Evolutionary conservation across 345 rosid genomes (phyloP), one percentile per base, ranked within the genome.

Genomic region (Melaleuca quinquenervia): DNA sequence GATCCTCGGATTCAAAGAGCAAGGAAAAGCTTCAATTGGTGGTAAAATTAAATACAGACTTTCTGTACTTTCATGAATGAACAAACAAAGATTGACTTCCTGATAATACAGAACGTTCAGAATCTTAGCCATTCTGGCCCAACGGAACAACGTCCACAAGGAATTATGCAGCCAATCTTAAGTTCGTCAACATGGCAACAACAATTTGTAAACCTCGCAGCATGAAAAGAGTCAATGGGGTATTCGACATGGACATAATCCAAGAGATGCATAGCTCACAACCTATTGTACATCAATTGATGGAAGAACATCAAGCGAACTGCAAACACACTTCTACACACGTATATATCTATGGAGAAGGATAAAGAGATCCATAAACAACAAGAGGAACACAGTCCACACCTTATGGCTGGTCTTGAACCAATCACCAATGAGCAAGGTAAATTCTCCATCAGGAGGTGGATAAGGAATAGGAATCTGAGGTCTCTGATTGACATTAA

Each of bases 381-480:
- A 64, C 48, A 3, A 70, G 78, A 18, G 78, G 54, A 27, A 70
- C 16, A 6, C n/a, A 44, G 50, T 55, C 76, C 80, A 83, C 64
- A 95, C 97, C 97, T 92, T 92, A 89, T 96, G 98, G 92, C 85
- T 91, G 87, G 96, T 88, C 91, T 91, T 94, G 86, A 85, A 93
- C 99, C 99, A 95, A 87, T 96, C 99, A 50, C 99, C 98, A 12
- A 96, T 78, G 41, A 96, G 96, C 53, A 95, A 82, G 89, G 96
- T 94, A 91, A 94, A 93, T 87, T 94, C 98, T 20, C 91, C 94
- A 7, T 87, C 92, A 8, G 98, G 99, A n/a, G 87, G 80, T 50
- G 93, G 90, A 84, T 91, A 96, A 10, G 99, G 99, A 11, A 94
- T 92, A 4, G 98, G 96, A 75, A 96, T 96, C n/a, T 86, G 85